Evolutionary conservation across 352 stramenopile species (phyloP).

Genomic region (Phytophthora multivora): DNA sequence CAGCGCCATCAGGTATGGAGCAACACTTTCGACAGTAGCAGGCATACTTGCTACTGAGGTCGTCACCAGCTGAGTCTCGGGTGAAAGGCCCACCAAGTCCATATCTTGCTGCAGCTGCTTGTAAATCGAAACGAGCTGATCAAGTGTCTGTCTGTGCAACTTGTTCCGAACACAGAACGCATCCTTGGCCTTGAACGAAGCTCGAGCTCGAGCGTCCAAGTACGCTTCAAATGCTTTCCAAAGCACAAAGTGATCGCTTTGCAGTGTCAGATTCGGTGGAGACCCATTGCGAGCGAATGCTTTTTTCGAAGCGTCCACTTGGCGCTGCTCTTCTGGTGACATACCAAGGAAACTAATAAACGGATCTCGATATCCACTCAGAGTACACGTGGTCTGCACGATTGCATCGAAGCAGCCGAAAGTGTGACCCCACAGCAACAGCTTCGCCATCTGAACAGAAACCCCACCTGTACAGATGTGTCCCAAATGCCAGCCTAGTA

Average conservation of each 20-base stretch:
- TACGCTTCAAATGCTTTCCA: slow-evolving; percentile 72
- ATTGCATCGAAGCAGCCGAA: slow-evolving; percentile 69
- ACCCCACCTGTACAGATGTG: slow-evolving; percentile 75
- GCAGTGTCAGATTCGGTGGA: slow-evolving; percentile 39
- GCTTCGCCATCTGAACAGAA: slow-evolving; percentile 70
- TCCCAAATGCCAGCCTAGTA: slow-evolving; percentile 76
- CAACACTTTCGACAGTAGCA: slow-evolving; percentile 37
- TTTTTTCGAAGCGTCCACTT: slow-evolving; percentile 63
- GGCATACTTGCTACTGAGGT: slow-evolving; percentile 6
- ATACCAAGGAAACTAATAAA: slow-evolving; percentile 79
- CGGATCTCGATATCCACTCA: slow-evolving; percentile 79
- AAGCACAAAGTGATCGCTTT: slow-evolving; percentile 78
- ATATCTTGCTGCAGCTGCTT: slow-evolving; percentile 70
- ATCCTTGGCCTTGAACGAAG: slow-evolving; percentile 42
- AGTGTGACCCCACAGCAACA: slow-evolving; percentile 73
- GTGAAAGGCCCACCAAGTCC: slow-evolving; percentile 51
- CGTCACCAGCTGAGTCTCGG: slow-evolving; percentile 48
- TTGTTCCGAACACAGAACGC: slow-evolving; percentile 68
- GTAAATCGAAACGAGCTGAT: slow-evolving; percentile 74
- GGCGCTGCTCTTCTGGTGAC: slow-evolving; percentile 56
- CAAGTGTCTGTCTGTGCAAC: slow-evolving; percentile 64
- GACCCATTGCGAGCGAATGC: slow-evolving; percentile 51
- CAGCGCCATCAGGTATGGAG: slow-evolving; percentile 69
- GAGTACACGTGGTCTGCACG: slow-evolving; percentile 66
- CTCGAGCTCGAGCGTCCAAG: slow-evolving; percentile 43